These are phyloP conservation scores for Thinopyrum elongatum DNA, from an alignment of 176 grass and related monocot species.

Conservation along the genomic window DNA sequence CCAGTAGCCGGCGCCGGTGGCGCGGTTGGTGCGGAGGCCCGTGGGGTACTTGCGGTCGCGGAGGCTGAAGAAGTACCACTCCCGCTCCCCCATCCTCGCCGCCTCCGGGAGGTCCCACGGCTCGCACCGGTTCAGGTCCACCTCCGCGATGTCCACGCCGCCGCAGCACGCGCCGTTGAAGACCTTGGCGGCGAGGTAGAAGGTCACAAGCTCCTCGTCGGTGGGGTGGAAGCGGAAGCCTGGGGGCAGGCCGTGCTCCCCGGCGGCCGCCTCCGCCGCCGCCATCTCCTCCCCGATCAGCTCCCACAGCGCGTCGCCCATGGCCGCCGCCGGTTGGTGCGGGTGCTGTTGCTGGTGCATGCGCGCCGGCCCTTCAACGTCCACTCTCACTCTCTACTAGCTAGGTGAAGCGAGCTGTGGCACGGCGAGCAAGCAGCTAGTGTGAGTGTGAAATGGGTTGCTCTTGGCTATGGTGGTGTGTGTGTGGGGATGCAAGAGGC, in stretches of 20 bases:
- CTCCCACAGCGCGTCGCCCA: conserved; percentile 79
- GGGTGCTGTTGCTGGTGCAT: conserved; percentile 13
- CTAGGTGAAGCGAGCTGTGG: background rate
- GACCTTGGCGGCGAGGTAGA: conserved; percentile 91
- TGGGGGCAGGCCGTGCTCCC: conserved; percentile 80
- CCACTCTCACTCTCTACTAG: background rate
- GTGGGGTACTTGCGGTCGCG: conserved; percentile 97
- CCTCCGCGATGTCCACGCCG: conserved; percentile 76
- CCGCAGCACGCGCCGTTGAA: conserved; percentile 87
- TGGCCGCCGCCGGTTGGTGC: conserved; percentile 20
- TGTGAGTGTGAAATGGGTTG: background rate
- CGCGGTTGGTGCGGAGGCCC: conserved; percentile 89
- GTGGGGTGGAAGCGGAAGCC: conserved; percentile 98
- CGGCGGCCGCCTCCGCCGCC: conserved; percentile 20
- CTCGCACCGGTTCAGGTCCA: conserved; percentile 94
- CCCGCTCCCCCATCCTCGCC: conserved; percentile 87
- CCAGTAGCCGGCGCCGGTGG: conserved; percentile 90
- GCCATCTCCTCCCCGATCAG: conserved; percentile 66
- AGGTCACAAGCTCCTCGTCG: conserved; percentile 93
- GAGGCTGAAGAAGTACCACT: conserved; percentile 99
- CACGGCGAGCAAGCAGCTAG: background rate
- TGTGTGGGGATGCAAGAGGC: conserved; percentile 18
- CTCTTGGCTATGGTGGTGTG: conserved; percentile 24
- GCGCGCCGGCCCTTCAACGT: background rate
- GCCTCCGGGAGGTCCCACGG: conserved; percentile 89